Evolutionary conservation across 768 basidiomycete genomes (phyloP), one percentile per base, ranked within the genome.

Genomic region (Boletus eberwhitei): DNA sequence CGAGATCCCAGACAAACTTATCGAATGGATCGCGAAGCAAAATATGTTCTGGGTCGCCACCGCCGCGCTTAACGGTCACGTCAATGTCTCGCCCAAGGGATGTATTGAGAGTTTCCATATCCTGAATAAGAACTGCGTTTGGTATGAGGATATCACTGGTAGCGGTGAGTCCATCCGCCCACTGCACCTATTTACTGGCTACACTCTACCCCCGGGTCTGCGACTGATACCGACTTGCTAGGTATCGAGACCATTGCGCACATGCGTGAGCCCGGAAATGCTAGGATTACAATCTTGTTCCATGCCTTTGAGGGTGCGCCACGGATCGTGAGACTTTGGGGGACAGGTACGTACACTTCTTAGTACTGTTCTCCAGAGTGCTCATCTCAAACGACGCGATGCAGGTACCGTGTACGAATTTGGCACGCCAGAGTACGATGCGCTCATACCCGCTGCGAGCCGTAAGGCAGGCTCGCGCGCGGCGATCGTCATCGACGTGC

Each of bases 111-210:
- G 79, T 4, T 87, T 90, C 62, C 85, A 85, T 60, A 64, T 87
- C 57, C 73, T 78, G 16, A 72, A 80, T 52, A 67, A 76, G 19
- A 79, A 74, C 39, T 72, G 68, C 43, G 82, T 85, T 2, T 88
- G 87, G 87, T 89, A 89, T 58, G 85, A 89, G 62, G 87, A 89
- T 64, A 74, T 87, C 42, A 83, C 81, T 19, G 87, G 87, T 9
- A 83, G 84, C 56, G 86, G 86, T 85, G 55, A 39, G 76, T 73
- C 19, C n/a, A 26, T 21, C 13, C 13, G 14, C 48, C 35, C 26
- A 31, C 21, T 14, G 22, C 1, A 8, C 9, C 36, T 12, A 17
- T 4, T 16, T 5, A 2, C 21, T n/a, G n/a, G 5, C 21, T 50
- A 4, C 14, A 1, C 13, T 40, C 39, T 41, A 43, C 49, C 11